phyloP scores from a whole-genome alignment of 2,329 filamentous ascomycete genomes.

The Dactylella cylindrospora region DNA sequence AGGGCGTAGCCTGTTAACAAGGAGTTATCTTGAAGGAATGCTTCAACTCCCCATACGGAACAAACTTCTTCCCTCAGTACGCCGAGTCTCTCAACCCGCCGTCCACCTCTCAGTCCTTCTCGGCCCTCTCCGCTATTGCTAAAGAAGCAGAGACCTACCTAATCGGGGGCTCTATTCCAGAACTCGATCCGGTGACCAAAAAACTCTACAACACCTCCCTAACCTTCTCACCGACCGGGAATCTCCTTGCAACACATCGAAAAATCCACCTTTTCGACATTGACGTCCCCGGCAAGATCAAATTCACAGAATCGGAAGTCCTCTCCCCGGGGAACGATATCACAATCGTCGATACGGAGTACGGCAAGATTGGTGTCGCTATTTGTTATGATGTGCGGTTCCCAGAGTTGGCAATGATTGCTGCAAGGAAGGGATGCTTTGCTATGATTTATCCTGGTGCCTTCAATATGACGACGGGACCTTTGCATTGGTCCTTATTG shows the following conservation, averaged over 20 bases:
- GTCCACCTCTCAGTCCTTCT: constrained; percentile 76
- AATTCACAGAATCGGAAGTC: constrained; percentile 86
- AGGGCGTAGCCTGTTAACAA: too few species aligned
- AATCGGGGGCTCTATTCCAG: constrained; percentile 89
- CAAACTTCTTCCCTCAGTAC: constrained; percentile 81
- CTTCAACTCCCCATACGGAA: constrained; percentile 96
- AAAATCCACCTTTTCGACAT: constrained; percentile 98
- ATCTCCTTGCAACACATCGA: constrained; percentile 81
- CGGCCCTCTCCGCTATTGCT: constrained; percentile 78
- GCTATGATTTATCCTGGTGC: constrained; percentile 90
- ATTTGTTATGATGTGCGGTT: constrained; percentile 99
- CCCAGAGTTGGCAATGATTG: constrained; percentile 87
- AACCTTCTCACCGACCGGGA: constrained; percentile 74
- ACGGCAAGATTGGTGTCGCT: constrained; percentile 80
- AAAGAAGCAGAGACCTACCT: constrained; percentile 76
- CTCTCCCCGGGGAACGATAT: constrained; percentile 80
- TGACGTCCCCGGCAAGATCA: constrained; percentile 92
- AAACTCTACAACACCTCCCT: constrained; percentile 91
- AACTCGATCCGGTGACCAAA: constrained; percentile 63
- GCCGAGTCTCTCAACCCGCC: constrained; percentile 82
- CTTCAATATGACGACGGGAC: constrained; percentile 91
- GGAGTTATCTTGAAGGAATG: constrained; percentile 63
- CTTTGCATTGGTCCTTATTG: constrained; percentile 84
- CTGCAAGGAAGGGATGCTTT: constrained; percentile 82
- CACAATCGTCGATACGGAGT: constrained; percentile 83